phyloP scores from a whole-genome alignment of 1,139 yeast genomes.

The Hansenula lynferdii region DNA sequence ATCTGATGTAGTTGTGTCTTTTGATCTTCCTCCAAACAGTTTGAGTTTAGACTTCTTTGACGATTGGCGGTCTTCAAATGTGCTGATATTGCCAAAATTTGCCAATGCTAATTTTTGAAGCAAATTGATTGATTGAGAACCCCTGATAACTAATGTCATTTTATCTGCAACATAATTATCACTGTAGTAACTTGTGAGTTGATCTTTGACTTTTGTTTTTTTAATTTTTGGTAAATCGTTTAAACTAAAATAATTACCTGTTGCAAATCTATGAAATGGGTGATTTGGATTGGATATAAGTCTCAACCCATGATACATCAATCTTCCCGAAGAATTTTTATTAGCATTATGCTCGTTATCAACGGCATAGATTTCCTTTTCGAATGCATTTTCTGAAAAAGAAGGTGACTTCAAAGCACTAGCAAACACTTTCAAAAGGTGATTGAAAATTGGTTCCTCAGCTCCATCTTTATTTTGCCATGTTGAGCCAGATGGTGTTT shows the following conservation, averaged over 20 bases:
- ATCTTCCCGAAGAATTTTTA: slow-evolving; percentile 35
- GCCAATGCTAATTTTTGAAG: slow-evolving; percentile 45
- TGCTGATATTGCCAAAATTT: slow-evolving; percentile 33
- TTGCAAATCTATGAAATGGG: slow-evolving; percentile 68
- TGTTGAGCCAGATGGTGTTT: slow-evolving; percentile 42
- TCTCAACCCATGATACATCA: slow-evolving; percentile 54
- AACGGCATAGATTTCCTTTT: slow-evolving; percentile 52
- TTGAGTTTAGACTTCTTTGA: slow-evolving; percentile 7
- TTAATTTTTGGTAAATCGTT: slow-evolving; percentile 43
- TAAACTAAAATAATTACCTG: slow-evolving; percentile 62
- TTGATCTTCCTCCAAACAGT: neutral
- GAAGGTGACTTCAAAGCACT: slow-evolving; percentile 46
- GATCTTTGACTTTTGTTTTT: slow-evolving; percentile 48
- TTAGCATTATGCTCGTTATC: slow-evolving; percentile 63
- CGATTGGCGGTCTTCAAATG: slow-evolving; percentile 3
- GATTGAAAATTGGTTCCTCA: slow-evolving; percentile 35
- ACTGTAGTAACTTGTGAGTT: slow-evolving; percentile 46
- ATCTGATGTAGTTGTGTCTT: neutral
- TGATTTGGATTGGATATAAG: slow-evolving; percentile 41
- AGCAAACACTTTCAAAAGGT: slow-evolving; percentile 44
- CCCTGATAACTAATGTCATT: slow-evolving; percentile 53
- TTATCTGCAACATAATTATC: slow-evolving; percentile 50
- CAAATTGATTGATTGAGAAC: slow-evolving; percentile 57
- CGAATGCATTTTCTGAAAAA: slow-evolving; percentile 37
- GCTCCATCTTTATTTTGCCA: slow-evolving; percentile 12